Evolutionary conservation across 192 early-diverging fungal species (phyloP).

Genomic region (Umbelopsis vinacea): DNA sequence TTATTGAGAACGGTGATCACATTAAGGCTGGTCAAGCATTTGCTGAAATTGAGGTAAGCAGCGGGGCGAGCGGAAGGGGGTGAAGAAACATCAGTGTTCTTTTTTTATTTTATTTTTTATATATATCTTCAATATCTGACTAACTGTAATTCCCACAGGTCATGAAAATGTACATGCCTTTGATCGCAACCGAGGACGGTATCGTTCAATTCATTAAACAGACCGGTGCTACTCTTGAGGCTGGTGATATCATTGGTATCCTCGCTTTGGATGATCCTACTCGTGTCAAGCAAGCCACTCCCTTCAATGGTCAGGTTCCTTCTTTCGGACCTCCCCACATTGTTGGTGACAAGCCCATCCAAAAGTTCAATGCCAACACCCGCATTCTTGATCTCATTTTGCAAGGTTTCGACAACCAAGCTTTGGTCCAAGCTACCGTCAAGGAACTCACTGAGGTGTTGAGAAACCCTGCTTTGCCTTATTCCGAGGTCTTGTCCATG

Average conservation of each 20-base stretch:
- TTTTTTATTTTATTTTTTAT: background rate
- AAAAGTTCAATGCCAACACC: constrained; percentile 70
- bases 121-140: too few relatives aligned
- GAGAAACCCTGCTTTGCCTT: constrained; percentile 80
- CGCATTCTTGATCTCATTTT: constrained; percentile 74
- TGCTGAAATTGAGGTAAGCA: constrained; percentile 92
- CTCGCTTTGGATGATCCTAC: constrained; percentile 94
- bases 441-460: constrained; percentile 78
- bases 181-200: constrained; percentile 90
- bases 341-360: constrained; percentile 87
- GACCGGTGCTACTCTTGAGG: constrained; percentile 78
- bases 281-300: constrained; percentile 86
- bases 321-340: constrained; percentile 78
- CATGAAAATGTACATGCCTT: constrained; percentile 99
- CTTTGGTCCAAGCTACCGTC: constrained; percentile 68
- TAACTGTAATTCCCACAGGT: constrained; percentile 62
- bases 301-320: constrained; percentile 78
- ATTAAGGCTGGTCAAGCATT: constrained; percentile 88
- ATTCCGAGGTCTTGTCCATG: constrained; percentile 78
- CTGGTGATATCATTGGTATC: constrained; percentile 93
- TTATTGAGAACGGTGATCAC: constrained; percentile 94
- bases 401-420: constrained; percentile 87
- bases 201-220: constrained; percentile 89
- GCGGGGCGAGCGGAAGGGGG: too few relatives aligned
- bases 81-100: too few relatives aligned